Evolutionary conservation across 371 early-diverging fungal species (phyloP).

Genomic region (Apophysomyces sp.): DNA sequence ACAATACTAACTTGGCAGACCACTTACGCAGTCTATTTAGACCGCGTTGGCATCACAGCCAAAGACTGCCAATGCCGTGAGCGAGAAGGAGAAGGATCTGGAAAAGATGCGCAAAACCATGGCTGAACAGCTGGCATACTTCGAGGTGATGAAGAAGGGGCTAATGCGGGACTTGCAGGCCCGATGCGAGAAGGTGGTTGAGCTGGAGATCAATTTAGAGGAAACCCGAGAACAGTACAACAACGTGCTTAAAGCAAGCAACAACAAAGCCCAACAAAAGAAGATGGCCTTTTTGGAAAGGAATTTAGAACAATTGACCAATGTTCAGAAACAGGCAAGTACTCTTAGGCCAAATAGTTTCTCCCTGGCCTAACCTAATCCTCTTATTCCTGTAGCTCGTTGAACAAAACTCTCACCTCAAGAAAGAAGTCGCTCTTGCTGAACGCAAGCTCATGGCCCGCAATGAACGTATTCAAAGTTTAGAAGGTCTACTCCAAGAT

Average conservation of each 20-base stretch:
- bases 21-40: neutral
- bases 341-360: no score
- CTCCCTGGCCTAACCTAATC: no score
- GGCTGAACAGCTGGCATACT: constrained; percentile 89
- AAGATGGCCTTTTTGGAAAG: constrained; percentile 95
- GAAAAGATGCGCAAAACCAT: constrained; percentile 88
- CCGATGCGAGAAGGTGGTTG: constrained; percentile 93
- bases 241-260: constrained; percentile 75
- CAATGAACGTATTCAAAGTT: constrained; percentile 89
- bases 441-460: constrained; percentile 90
- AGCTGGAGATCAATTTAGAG: constrained; percentile 92
- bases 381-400: constrained; percentile 61
- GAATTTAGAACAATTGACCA: constrained; percentile 92
- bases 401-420: constrained; percentile 90
- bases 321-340: constrained; percentile 86
- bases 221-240: constrained; percentile 91
- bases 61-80: constrained; percentile 35
- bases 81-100: constrained; percentile 78
- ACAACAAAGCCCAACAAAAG: constrained; percentile 85
- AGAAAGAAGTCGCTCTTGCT: constrained; percentile 87
- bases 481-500: constrained; percentile 87
- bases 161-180: constrained; percentile 95
- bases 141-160: constrained; percentile 95
- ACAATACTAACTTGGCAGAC: neutral
- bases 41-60: neutral